A percentile compares a stretch with the other conserved stretches of the same genome.
phyloP scores from a whole-genome alignment of 495 filamentous ascomycete species.

The Xylaria bambusicola region DNA sequence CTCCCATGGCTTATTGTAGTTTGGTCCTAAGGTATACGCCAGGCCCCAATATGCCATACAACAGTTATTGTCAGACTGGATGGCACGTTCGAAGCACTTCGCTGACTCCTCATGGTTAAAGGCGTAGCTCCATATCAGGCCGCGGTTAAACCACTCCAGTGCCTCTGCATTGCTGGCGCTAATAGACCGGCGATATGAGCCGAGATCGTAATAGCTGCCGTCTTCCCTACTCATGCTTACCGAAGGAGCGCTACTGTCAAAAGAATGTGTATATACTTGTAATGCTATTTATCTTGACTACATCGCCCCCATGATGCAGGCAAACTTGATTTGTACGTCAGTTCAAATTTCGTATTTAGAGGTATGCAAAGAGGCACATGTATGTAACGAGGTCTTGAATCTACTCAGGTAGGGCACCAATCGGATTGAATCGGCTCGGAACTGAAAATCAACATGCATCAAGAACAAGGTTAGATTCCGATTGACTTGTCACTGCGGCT shows the following conservation, averaged over 20 bases:
- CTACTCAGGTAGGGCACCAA: no score
- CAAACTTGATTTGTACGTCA: no score
- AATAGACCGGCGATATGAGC: constrained; percentile 51
- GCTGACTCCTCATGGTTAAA: constrained; percentile 68
- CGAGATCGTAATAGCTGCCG: constrained; percentile 57
- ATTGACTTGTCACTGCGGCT: no score
- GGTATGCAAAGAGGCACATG: no score
- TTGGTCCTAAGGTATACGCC: constrained; percentile 65
- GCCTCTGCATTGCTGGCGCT: constrained; percentile 45
- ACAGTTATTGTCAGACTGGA: constrained; percentile 53
- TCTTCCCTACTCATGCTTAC: constrained; percentile 5
- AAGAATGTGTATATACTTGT: not conserved
- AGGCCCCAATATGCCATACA: constrained; percentile 70
- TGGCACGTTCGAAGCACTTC: constrained; percentile 61
- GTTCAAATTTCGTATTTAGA: no score
- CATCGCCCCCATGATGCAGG: not conserved
- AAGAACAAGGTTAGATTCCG: no score
- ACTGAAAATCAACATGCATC: no score
- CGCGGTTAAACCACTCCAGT: constrained; percentile 63
- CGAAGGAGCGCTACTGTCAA: not conserved
- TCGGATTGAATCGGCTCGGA: no score
- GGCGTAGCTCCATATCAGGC: constrained; percentile 63
- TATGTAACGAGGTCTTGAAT: no score
- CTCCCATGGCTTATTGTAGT: constrained; percentile 76
- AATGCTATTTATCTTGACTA: not conserved